Base-by-base conservation (phyloP, 768 basidiomycete species). In the Tremella fuciformis region DNA sequence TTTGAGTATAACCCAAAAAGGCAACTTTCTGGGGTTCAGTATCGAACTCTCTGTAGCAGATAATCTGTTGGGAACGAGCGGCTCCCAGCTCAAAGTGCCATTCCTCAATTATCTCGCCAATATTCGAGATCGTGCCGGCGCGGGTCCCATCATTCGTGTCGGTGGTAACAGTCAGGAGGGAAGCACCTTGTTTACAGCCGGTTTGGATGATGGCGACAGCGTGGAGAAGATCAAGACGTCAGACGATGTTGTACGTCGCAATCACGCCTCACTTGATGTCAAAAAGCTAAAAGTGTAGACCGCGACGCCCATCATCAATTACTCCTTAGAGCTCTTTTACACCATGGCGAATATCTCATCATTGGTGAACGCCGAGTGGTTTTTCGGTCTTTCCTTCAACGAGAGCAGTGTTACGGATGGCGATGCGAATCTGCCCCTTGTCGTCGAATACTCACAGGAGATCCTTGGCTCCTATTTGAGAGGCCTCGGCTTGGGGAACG, bases 91-190 rank as follows among this genome's bases (percentile, higher is more conserved):
- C 81, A 86, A 39, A 81, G 85, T 78, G 8, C 79, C 82, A 0
- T 88, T 89, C 78, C 81, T 89, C n/a, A 90, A 91, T 70, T 79
- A 89, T 26, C 83, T 91, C 80, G 80, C 83, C 3, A 86, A 87
- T 62, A 78, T 91, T n/a, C 80, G 79, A 49, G 80, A 83, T 64
- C 81, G 89, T 24, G 82, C 83, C 2, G 88, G 88, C 2, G 67
- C 75, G 1, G 83, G 88, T 7, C 76, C 81, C 13, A 76, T 89
- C n/a, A 67, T 82, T 24, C 83, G 88, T 51, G 79, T 90, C 1
- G 88, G 89, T 22, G 88, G 88, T 47, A 90, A 90, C 75, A 85
- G 86, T 0, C 89, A 90, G 70, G 89, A 91, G 55, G 82, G 79
- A 2, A 85, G 80, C 6, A 75, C 84, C 8, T 63, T 78, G 16